Evolutionary conservation across 495 filamentous ascomycete genomes (phyloP).

Genomic region (Chaetomium tenue): DNA sequence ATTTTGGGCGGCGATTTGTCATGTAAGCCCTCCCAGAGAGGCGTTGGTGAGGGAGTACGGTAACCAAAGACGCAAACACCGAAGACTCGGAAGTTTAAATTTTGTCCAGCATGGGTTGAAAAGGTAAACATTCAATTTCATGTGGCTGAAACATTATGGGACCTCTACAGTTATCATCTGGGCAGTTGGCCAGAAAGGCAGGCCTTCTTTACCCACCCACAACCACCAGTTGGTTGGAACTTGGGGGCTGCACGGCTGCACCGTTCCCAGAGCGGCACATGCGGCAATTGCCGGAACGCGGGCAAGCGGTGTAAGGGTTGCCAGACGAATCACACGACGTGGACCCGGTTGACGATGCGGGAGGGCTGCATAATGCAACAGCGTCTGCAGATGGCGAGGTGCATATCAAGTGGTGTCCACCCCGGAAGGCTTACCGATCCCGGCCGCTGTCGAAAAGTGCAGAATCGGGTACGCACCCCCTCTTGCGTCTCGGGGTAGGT

Average conservation of each 20-base stretch:
- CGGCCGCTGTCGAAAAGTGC: neutral
- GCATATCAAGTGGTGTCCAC: neutral
- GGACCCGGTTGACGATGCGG: neutral
- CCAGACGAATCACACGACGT: neutral
- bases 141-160: neutral
- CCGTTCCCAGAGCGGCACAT: neutral
- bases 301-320: neutral
- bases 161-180: neutral
- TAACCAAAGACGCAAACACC: too few species aligned
- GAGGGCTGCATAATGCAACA: conserved; percentile 2
- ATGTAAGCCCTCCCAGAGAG: neutral
- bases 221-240: neutral
- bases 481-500: neutral
- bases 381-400: neutral
- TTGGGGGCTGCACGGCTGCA: neutral
- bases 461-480: neutral
- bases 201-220: neutral
- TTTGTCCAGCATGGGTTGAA: neutral
- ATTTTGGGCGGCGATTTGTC: neutral
- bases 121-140: neutral
- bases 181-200: neutral
- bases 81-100: too few species aligned
- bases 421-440: neutral
- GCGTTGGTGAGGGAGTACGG: too few species aligned
- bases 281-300: neutral